Evolutionary conservation across 2,329 filamentous ascomycete genomes (phyloP).

Genomic region (Fusarium marasasianum): DNA sequence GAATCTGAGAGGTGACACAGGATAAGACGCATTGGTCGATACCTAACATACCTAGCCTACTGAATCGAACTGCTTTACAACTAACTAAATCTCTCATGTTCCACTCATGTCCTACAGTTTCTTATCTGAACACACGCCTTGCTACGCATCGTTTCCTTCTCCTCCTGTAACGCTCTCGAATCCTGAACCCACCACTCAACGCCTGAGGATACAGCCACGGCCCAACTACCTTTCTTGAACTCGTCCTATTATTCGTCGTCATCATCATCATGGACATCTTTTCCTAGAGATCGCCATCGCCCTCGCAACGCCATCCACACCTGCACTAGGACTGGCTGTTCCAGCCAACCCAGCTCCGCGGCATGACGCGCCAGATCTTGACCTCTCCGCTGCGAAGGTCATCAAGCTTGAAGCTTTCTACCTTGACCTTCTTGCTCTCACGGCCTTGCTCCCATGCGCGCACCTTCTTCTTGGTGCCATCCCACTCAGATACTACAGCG

Average conservation of each 20-base stretch:
- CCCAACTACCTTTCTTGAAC: slow-evolving; percentile 10
- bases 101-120: slow-evolving; percentile 14
- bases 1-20: slow-evolving; percentile 7
- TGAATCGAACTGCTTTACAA: slow-evolving; percentile 45
- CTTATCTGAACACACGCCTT: slow-evolving; percentile 10
- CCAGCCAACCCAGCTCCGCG: slow-evolving; percentile 92
- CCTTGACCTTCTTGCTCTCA: slow-evolving; percentile 91
- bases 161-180: slow-evolving; percentile 15
- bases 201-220: slow-evolving; percentile 22
- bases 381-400: slow-evolving; percentile 94
- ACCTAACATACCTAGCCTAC: slow-evolving; percentile 39
- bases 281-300: slow-evolving; percentile 6
- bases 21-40: slow-evolving; percentile 40
- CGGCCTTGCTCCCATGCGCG: slow-evolving; percentile 94
- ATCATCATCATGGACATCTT: slow-evolving; percentile 27
- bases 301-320: slow-evolving; percentile 32
- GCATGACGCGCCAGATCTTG: slow-evolving; percentile 96
- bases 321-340: slow-evolving; percentile 66
- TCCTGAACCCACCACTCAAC: slow-evolving; percentile 23
- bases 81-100: slow-evolving; percentile 37
- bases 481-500: slow-evolving; percentile 93
- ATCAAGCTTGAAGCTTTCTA: slow-evolving; percentile 93
- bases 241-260: slow-evolving; percentile 26
- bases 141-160: slow-evolving; percentile 15
- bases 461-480: slow-evolving; percentile 98